Percentiles rank a stretch among this genome's conserved stretches.
These are phyloP conservation scores for Colletotrichum phormii DNA, from an alignment of 2,329 filamentous ascomycete species.

Conservation along the genomic window DNA sequence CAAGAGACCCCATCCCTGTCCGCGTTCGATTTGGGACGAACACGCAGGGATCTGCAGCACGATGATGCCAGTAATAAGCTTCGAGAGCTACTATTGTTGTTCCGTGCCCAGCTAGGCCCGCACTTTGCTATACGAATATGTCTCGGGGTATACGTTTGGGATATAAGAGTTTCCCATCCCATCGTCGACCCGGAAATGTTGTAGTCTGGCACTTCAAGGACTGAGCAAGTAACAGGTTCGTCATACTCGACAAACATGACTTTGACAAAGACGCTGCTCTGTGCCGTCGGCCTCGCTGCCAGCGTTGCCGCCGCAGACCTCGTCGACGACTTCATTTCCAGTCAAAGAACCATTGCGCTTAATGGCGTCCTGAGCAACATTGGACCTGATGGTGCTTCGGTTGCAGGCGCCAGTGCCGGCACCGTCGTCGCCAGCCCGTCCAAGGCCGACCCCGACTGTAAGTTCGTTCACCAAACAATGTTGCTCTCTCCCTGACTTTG, in stretches of 20 bases:
- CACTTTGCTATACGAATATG: conserved; percentile 7
- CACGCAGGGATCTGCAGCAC: conserved; percentile 7
- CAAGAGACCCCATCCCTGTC: conserved; percentile 13
- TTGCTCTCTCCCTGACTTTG: conserved; percentile 38
- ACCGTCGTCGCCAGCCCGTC: conserved; percentile 67
- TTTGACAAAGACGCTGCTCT: conserved; percentile 2
- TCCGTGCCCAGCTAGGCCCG: background rate
- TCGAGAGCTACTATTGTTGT: background rate
- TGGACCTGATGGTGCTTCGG: conserved; percentile 60
- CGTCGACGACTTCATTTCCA: conserved; percentile 50
- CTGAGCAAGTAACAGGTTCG: background rate
- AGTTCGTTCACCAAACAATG: conserved; percentile 36
- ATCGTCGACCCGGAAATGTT: background rate
- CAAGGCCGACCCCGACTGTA: conserved; percentile 64
- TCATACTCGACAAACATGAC: background rate
- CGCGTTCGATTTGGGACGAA: conserved; percentile 15
- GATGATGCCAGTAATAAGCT: conserved; percentile 25
- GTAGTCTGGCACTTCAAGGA: background rate
- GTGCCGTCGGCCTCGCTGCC: conserved; percentile 11
- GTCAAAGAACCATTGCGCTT: conserved; percentile 59
- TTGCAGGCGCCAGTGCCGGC: conserved; percentile 58
- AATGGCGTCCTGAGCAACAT: conserved; percentile 67
- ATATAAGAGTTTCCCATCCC: background rate
- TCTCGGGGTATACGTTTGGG: background rate
- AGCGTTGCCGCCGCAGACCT: conserved; percentile 21